Evolutionary conservation across 495 filamentous ascomycete genomes (phyloP), one percentile per base, ranked within the genome.

Genomic region (Penicillium coprophilum): DNA sequence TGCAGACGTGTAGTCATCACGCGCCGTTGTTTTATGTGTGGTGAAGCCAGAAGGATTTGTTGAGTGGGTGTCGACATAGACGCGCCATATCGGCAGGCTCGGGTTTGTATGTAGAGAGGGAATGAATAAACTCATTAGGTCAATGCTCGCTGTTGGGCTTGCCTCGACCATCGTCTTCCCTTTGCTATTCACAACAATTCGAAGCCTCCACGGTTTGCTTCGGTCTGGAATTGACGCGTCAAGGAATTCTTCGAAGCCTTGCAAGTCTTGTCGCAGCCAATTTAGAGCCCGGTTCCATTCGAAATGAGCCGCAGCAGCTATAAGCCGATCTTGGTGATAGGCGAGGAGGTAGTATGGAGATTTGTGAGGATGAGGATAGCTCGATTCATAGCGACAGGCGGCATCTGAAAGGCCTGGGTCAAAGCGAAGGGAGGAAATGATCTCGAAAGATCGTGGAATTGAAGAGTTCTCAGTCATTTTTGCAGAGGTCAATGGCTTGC

Each of bases 321-420:
- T 78, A 64, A 97, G 83, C n/a, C 85, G 90, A 63, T 94, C 88
- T 20, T 82, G 84, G 69, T 97, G 93, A 70, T 86, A 87, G 43
- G 81, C 71, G 12, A 96, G 81, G 76, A 97, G 89, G 74, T 96
- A 96, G 64, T 94, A 87, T 1, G 85, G 85, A n/a, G 82, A 85
- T 19, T 76, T 57, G 19, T 77, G 71, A 11, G 67, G 66, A 28
- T 63, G 56, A 21, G 71, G 68, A 48, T 66, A 73, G 49, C 65
- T 57, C 41, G 82, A 77, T 72, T 78, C 76, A 36, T 75, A 60
- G 24, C 62, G 46, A 21, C 50, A 34, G 58, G 77, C 68, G 5
- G 64, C 68, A 24, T 63, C 64, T 28, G 78, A 71, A 28, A 96
- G 84, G 6, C 67, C 59, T 9, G 83, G 85, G 61, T 96, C 91